Base-by-base conservation (phyloP, 345 rosid genomes). In the Aethionema arabicum region DNA sequence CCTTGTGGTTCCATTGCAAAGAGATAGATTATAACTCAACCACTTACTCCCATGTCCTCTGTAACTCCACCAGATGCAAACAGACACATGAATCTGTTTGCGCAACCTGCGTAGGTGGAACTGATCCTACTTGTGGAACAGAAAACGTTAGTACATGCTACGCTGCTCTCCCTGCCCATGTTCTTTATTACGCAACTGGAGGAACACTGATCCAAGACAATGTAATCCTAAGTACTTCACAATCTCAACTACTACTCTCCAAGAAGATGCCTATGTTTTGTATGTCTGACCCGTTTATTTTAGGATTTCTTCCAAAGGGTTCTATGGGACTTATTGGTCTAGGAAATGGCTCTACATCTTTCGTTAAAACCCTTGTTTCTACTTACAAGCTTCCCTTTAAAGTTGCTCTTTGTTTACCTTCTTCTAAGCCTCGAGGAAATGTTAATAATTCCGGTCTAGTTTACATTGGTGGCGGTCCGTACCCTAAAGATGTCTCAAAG, bases 1-100 rank as follows among this genome's bases (percentile, higher is more conserved):
- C 45, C 63, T 27, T 68, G 0, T 78, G 86, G 90, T 52, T 82
- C 51, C 61, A 70, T 27, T 82, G 85, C 11, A 76, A 76, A 0
- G 13, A 58, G 7, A 27, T 30, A 12, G 56, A 56, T 60, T 79
- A 75, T 49, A 56, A 33, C 10, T 79, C 89, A 13, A 52, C 78
- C 0, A 35, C 86, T 0, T 72, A 74, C 64, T 30, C 50, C 1
- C 69, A 77, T 3, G 72, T 72, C 2, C 54, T 9, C 2, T 78
- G 76, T 14, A 46, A 35, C 9, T 77, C 81, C 0, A 40, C 65
- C 40, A 46, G 60, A 9, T 79, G 86, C 63, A 13, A 43, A 0
- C 16, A 61, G 4, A 69, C 72, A 0, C 35, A 35, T 0, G 56
- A 74, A n/a, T n/a, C n/a, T 31, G 49, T 52, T 7, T 78, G 81